Evolutionary conservation across 2,329 filamentous ascomycete genomes (phyloP), one percentile per base, ranked within the genome.

Genomic region (Trichoderma citrinoviride): DNA sequence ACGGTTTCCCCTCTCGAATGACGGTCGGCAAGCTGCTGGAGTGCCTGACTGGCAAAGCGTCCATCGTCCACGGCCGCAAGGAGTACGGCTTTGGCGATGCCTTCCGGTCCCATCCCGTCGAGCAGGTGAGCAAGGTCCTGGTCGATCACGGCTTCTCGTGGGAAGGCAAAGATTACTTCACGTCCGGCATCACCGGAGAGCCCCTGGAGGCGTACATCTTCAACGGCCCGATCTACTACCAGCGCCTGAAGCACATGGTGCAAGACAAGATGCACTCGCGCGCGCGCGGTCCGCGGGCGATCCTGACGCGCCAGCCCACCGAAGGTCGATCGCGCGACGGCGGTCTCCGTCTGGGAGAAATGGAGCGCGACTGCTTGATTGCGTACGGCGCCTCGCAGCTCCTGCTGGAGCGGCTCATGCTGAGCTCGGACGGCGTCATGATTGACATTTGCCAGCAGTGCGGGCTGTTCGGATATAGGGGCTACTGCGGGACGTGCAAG

Each of bases 171-270:
- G 95, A 99, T 76, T 97, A 93, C 78, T 89, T 99, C 68, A 98
- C 95, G 0, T 93, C 89, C 0, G 95, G 95, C 41, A 94, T 97
- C 74, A 98, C 95, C 0, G 96, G 95, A 72, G 95, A 99, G 78
- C 87, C 91, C 0, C 83, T 98, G 6, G 93, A 96, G 68, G 93
- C 93, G 14, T 98, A 98, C 79, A 93, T 99, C 74, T 99, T 98
- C 83, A 97, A 96, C 76, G 95, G 95, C 0, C 95, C 95, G 12
- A 99, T 99, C 78, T 99, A 97, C 82, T 99, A 99, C 82, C 95
- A 99, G 82, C 96, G 97, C 70, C 87, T 99, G 69, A 99, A 99
- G 85, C 95, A 99, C 84, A 99, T 99, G 95, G 95, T 99, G 4
- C 93, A 98, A 77, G 95, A 99, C 77, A 99, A 99, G 81, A 98